Conservation (phyloP, 1,139 yeast genomes). For the Sugiyamaella paludigena region DNA sequence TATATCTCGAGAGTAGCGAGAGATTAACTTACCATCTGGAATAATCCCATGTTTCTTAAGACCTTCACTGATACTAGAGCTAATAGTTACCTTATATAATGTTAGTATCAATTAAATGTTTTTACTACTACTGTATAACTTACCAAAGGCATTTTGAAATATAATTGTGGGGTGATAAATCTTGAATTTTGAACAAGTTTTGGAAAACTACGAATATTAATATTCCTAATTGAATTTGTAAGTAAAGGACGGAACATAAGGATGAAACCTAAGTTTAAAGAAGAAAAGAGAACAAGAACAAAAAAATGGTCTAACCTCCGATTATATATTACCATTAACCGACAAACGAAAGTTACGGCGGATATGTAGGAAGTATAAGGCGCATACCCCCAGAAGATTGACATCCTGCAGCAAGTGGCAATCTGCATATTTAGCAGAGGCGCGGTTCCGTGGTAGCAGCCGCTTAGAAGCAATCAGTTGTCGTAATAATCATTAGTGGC, state of each 20-base stretch:
- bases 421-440: too few species aligned
- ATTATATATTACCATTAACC: too few species aligned
- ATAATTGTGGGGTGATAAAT: slow-evolving; percentile 1
- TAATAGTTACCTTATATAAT: slow-evolving; percentile 48
- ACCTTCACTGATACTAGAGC: slow-evolving; percentile 62
- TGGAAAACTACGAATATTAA: slow-evolving; percentile 6
- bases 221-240: slow-evolving; percentile 5
- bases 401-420: too few species aligned
- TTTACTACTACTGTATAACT: slow-evolving; percentile 1
- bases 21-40: slow-evolving; percentile 60
- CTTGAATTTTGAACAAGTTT: background rate
- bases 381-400: too few species aligned
- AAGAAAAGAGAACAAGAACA: background rate
- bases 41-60: slow-evolving; percentile 57
- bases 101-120: background rate
- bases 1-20: too few species aligned
- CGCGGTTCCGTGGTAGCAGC: too few species aligned
- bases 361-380: too few species aligned
- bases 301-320: background rate
- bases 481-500: too few species aligned
- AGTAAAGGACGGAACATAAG: slow-evolving; percentile 8
- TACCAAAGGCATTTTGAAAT: slow-evolving; percentile 28
- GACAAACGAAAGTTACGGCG: too few species aligned
- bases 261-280: background rate
- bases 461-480: too few species aligned